Evolutionary conservation across 192 early-diverging fungal genomes (phyloP).

Genomic region (Gamsiella multidivaricata): DNA sequence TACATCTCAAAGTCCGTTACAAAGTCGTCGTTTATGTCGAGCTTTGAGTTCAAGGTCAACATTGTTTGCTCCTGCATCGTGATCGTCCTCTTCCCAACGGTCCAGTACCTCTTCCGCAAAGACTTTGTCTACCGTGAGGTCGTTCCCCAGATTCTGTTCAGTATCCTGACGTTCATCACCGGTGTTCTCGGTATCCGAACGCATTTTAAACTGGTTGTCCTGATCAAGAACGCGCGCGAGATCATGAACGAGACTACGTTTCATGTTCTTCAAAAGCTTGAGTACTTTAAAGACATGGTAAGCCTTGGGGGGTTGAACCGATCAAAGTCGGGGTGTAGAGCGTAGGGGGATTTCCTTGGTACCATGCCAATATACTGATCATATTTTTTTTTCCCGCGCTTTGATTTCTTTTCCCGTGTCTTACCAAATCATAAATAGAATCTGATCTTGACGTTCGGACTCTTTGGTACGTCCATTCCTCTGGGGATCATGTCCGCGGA

Average conservation of each 20-base stretch:
- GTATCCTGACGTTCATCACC: conserved; percentile 25
- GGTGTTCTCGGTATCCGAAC: conserved; percentile 24
- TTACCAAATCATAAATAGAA: too few species aligned
- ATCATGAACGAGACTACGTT: conserved; percentile 32
- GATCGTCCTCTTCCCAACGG: conserved; percentile 24
- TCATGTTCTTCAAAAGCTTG: conserved; percentile 33
- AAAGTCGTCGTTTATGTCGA: conserved; percentile 50
- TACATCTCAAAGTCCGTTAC: conserved; percentile 50
- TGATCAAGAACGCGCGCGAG: conserved; percentile 19
- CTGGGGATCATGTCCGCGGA: conserved; percentile 33
- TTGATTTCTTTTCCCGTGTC: conserved; percentile 4
- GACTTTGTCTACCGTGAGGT: conserved; percentile 33
- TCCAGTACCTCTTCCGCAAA: conserved; percentile 39
- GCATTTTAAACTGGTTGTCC: conserved; percentile 18
- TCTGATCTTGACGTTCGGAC: conserved; percentile 34
- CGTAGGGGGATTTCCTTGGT: too few species aligned
- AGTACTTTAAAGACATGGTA: conserved; percentile 56
- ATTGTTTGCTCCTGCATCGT: conserved; percentile 15
- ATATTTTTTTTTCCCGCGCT: neutral
- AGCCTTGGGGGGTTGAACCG: too few species aligned
- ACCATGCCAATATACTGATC: too few species aligned
- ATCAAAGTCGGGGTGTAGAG: too few species aligned
- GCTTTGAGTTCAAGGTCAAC: conserved; percentile 50
- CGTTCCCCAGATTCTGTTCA: conserved; percentile 39
- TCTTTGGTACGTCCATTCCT: conserved; percentile 28